Evolutionary conservation across 257 asterid species (phyloP).

Genomic region (Fraxinus pennsylvanica): DNA sequence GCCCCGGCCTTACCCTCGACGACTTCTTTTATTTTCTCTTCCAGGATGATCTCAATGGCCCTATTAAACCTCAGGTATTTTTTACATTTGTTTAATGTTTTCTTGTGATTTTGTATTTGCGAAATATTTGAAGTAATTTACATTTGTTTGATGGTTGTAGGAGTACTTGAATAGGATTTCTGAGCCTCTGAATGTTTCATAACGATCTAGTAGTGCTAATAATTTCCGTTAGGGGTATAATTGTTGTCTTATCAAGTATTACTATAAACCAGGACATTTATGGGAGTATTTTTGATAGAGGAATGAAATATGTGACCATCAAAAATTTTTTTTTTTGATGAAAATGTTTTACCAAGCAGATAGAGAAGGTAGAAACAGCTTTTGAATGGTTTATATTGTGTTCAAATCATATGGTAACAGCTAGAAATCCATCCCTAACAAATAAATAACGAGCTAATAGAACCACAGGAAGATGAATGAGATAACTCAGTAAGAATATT

Average conservation of each 20-base stretch:
- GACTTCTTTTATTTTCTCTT: constrained; percentile 79
- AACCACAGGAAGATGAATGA: background rate
- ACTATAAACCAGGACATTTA: background rate
- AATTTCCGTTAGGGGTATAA: background rate
- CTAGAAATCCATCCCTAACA: background rate
- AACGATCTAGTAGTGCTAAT: background rate
- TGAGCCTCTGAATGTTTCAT: background rate
- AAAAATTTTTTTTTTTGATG: background rate
- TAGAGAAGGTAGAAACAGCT: background rate
- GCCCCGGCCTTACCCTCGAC: constrained; percentile 51
- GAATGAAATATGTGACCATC: background rate
- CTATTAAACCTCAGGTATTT: constrained; percentile 59
- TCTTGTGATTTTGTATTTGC: background rate
- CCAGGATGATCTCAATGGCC: constrained; percentile 87
- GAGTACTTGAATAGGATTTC: background rate
- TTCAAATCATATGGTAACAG: background rate
- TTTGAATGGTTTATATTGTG: background rate
- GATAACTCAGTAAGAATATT: background rate
- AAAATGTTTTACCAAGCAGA: background rate
- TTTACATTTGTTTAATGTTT: background rate
- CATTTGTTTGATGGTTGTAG: background rate
- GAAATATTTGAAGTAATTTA: background rate
- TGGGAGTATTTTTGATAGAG: background rate
- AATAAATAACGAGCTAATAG: background rate
- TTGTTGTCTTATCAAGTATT: background rate